Evolutionary conservation across 805 yeast species (phyloP), one percentile per base, ranked within the genome.

Genomic region (Lachancea quebecensis): DNA sequence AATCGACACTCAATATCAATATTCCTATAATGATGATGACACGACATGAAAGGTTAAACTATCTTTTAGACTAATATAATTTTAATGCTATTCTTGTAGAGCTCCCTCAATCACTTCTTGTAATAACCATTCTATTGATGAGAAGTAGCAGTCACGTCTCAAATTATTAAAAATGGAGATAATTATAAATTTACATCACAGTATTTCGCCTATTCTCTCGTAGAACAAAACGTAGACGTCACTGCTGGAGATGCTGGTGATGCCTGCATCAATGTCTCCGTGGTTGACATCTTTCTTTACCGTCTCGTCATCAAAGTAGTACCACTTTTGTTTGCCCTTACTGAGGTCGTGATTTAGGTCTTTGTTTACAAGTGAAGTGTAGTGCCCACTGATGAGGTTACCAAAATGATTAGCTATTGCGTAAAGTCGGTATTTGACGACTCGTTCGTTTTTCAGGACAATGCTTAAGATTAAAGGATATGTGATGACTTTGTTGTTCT

Each of bases 401-500:
- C 95, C 93, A 46, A 73, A 70, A 58, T 85, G 95, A 56, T 83
- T 84, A 3, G 85, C 80, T 49, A 82, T 70, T 1, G 85, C 85
- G 45, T 71, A 71, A 32, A 85, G 63, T 49, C 69, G 74, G 57
- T 83, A 85, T 27, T 64, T 69, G 17, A 51, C 65, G 33, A 56
- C 55, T 21, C 38, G 59, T 17, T 56, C 46, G n/a, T 64, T 69
- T 32, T 66, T 63, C 18, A 71, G 65, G 28, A 68, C 67, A 48
- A 81, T 76, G 47, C 72, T 72, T 39, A 81, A 62, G 10, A 71
- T 64, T 39, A 78, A 55, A 3, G 87, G 87, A 50, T 79, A 81
- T 34, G 73, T 70, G 18, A 81, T 73, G 15, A 67, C 63, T 0
- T 79, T 70, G 42, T 72, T 58, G 48, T 71, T 70, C 53, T 79